Conservation (phyloP, 2,329 filamentous ascomycete genomes). For the Fusarium tanahbumbuense region DNA sequence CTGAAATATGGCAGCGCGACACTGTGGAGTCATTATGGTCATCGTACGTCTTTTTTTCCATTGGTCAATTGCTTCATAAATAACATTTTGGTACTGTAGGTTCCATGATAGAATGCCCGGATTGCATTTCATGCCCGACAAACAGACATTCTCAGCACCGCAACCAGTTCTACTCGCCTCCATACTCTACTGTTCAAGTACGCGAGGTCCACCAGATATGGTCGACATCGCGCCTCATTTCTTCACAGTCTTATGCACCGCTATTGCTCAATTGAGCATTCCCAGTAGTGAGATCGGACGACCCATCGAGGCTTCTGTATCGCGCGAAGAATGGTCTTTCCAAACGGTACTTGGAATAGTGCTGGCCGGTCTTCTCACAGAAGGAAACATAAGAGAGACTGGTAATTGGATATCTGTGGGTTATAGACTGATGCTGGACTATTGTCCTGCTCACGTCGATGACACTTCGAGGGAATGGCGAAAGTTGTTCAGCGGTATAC, state of each 20-base stretch:
- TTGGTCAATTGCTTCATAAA: neutral
- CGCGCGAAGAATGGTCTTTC: slow-evolving; percentile 16
- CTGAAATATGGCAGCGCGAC: slow-evolving; percentile 4
- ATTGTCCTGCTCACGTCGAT: slow-evolving; percentile 15
- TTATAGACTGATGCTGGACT: slow-evolving; percentile 15
- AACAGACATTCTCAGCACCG: slow-evolving; percentile 10
- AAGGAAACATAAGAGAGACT: slow-evolving; percentile 7
- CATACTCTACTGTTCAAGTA: slow-evolving; percentile 13
- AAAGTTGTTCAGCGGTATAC: slow-evolving; percentile 15
- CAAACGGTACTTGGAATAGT: slow-evolving; percentile 19
- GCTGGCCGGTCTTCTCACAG: neutral
- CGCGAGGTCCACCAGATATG: slow-evolving; percentile 1
- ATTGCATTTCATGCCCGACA: slow-evolving; percentile 15
- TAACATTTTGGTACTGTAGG: neutral
- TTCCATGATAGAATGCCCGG: slow-evolving; percentile 21
- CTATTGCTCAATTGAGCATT: slow-evolving; percentile 15
- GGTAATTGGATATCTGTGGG: slow-evolving; percentile 24
- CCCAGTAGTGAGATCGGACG: slow-evolving; percentile 12
- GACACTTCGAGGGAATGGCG: slow-evolving; percentile 22
- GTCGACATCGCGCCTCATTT: slow-evolving; percentile 1
- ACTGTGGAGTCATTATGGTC: slow-evolving; percentile 19
- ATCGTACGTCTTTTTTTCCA: neutral
- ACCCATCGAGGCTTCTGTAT: neutral
- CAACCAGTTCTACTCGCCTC: slow-evolving; percentile 12
- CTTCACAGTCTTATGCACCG: slow-evolving; percentile 5